Evolutionary conservation across 257 asterid species (phyloP).

Genomic region (Solanum ossicruentum): DNA sequence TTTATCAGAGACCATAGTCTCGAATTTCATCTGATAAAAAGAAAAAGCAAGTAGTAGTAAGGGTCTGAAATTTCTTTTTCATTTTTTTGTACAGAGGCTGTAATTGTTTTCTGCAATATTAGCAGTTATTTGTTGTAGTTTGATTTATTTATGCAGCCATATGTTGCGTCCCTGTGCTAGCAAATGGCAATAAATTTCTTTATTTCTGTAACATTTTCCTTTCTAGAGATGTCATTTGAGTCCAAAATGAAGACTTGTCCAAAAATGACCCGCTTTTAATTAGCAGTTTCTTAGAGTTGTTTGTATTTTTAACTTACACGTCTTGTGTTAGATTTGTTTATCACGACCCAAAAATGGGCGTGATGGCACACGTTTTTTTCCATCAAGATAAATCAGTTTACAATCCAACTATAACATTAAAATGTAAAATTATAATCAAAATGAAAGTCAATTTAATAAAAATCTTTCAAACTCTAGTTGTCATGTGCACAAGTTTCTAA

Average conservation of each 20-base stretch:
- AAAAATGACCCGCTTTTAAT: neutral
- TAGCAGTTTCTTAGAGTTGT: no score
- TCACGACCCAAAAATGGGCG: no score
- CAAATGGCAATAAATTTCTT: neutral
- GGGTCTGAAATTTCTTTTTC: neutral
- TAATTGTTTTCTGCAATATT: neutral
- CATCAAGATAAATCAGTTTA: no score
- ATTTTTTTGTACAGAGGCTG: neutral
- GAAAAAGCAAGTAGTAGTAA: neutral
- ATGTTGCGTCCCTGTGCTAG: neutral
- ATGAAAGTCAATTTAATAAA: no score
- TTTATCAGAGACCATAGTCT: conserved; percentile 46
- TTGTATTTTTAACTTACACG: no score
- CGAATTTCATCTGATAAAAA: neutral
- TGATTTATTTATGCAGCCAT: neutral
- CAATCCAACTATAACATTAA: no score
- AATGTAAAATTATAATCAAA: no score
- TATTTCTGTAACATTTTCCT: neutral
- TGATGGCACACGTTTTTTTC: no score
- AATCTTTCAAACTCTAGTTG: no score
- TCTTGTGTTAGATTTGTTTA: no score
- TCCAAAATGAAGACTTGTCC: neutral
- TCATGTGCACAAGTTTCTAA: no score
- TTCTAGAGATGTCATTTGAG: neutral
- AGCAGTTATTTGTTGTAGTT: neutral